Percentiles rank a stretch among this genome's conserved stretches.
These are phyloP conservation scores for Penicillium hordei DNA, from an alignment of 2,329 filamentous ascomycete species.

Conservation along the genomic window DNA sequence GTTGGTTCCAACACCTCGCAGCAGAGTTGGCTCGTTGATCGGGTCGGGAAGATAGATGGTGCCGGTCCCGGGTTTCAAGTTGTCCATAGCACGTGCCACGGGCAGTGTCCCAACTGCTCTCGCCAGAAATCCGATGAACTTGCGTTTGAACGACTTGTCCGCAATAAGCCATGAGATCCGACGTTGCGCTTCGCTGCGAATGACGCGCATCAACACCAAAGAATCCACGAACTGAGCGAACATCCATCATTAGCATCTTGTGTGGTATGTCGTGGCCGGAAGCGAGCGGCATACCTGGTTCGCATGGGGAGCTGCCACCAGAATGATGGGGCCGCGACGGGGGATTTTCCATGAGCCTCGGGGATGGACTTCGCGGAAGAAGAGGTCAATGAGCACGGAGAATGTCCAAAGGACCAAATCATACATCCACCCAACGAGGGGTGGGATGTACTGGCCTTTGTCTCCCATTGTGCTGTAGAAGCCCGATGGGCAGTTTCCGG, in stretches of 20 bases:
- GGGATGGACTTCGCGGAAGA: constrained; percentile 97
- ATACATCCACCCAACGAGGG: constrained; percentile 52
- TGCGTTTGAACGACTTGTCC: constrained; percentile 88
- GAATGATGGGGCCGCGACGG: constrained; percentile 81
- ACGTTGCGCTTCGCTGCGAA: constrained; percentile 81
- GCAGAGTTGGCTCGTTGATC: constrained; percentile 74
- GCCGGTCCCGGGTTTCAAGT: constrained; percentile 74
- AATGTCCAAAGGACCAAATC: constrained; percentile 52
- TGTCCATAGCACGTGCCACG: constrained; percentile 89
- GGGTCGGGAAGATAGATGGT: constrained; percentile 88
- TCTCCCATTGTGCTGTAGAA: constrained; percentile 32
- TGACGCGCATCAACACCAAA: constrained; percentile 85
- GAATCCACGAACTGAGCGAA: constrained; percentile 81
- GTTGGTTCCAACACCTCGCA: constrained; percentile 77
- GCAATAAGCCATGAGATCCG: constrained; percentile 91
- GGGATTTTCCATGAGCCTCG: constrained; percentile 94
- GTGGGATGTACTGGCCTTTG: constrained; percentile 41
- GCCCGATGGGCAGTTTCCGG: neutral
- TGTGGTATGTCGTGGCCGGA: neutral
- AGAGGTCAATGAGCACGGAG: constrained; percentile 80
- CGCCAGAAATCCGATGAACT: constrained; percentile 84
- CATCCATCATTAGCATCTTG: constrained; percentile 12
- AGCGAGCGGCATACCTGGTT: constrained; percentile 67
- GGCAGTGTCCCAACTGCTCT: constrained; percentile 83
- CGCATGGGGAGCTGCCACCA: constrained; percentile 94